Evolutionary conservation across 768 basidiomycete species (phyloP).

Genomic region (Pisolithus microcarpus): DNA sequence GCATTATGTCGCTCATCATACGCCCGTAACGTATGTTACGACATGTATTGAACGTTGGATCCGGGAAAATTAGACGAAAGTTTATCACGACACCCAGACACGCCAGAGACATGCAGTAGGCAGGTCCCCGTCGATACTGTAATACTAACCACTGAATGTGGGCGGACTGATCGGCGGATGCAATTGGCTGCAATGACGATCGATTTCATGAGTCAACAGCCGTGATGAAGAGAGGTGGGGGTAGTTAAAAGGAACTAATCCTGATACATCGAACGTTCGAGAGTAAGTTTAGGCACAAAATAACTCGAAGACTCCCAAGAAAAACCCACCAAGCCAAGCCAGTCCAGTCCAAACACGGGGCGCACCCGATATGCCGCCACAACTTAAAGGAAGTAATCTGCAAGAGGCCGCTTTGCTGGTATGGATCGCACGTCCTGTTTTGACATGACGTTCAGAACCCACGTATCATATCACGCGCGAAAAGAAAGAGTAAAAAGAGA

Average conservation of each 20-base stretch:
- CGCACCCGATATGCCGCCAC: constrained; percentile 9
- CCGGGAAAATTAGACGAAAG: neutral
- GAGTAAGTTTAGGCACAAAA: neutral
- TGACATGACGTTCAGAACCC: constrained; percentile 3
- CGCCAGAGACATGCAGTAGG: neutral
- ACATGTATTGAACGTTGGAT: neutral
- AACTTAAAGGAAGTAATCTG: constrained; percentile 73
- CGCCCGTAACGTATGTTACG: neutral
- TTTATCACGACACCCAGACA: neutral
- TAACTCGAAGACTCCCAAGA: neutral
- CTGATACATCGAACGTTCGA: constrained; percentile 16
- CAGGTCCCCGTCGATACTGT: neutral
- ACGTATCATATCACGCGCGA: neutral
- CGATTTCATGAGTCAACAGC: no score
- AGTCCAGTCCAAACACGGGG: constrained; percentile 4
- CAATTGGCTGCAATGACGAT: no score
- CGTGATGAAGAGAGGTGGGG: constrained; percentile 6
- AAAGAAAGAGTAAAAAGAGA: neutral
- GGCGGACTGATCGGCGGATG: neutral
- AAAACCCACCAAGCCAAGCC: neutral
- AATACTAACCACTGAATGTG: neutral
- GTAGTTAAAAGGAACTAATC: constrained; percentile 17
- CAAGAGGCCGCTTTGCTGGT: constrained; percentile 77
- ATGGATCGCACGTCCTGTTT: constrained; percentile 71
- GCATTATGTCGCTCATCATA: no score